These are phyloP conservation scores for Aspergillus viridinutans DNA, from an alignment of 2,329 filamentous ascomycete species.

Conservation along the genomic window DNA sequence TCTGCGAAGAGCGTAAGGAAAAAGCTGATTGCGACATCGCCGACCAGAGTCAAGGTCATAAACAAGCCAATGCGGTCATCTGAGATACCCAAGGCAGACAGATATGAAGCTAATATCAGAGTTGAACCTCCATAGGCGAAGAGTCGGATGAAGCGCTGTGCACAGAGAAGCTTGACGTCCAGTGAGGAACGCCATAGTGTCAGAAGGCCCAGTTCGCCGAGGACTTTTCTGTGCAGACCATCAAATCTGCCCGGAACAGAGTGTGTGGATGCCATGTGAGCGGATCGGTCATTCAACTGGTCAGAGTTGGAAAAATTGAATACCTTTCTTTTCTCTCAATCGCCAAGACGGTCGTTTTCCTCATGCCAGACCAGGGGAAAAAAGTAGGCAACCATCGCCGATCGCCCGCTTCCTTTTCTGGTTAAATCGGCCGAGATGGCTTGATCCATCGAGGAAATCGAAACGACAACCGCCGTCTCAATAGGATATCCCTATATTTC, in stretches of 20 bases:
- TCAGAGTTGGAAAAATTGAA: not conserved
- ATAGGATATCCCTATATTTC: not conserved
- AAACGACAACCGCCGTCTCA: not conserved
- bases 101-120: conserved; percentile 59
- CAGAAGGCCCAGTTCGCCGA: conserved; percentile 34
- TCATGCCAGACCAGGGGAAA: not conserved
- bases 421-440: not conserved
- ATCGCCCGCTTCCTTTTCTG: not conserved
- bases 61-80: conserved; percentile 60
- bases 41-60: conserved; percentile 60
- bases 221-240: conserved; percentile 6
- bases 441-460: not conserved
- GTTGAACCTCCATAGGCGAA: conserved; percentile 61
- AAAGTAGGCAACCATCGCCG: not conserved
- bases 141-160: conserved; percentile 49
- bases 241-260: not conserved
- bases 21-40: conserved; percentile 58
- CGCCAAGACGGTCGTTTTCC: not conserved
- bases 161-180: conserved; percentile 38
- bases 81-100: conserved; percentile 52
- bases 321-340: not conserved
- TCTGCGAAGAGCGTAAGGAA: conserved; percentile 58
- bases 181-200: conserved; percentile 35
- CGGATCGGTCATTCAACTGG: not conserved
- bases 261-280: not conserved